Evolutionary conservation across 1,284 basidiomycete species (phyloP).

Genomic region (Tilletia caries): DNA sequence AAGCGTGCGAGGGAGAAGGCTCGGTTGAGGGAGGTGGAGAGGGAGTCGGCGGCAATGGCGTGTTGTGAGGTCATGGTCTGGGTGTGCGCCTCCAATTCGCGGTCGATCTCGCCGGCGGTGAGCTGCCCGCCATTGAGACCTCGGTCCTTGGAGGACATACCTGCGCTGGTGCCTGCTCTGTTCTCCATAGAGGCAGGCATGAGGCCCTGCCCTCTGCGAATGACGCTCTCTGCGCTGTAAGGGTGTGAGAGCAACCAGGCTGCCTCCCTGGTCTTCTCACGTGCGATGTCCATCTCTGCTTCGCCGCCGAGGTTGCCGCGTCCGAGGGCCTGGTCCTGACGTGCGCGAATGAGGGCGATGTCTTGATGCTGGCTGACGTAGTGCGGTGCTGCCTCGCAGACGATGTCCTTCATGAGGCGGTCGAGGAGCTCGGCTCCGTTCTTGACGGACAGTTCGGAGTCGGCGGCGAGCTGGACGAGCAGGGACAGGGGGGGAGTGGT

Average conservation of each 20-base stretch:
- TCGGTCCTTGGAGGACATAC: neutral
- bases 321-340: slow-evolving; percentile 58
- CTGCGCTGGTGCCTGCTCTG: neutral
- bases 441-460: slow-evolving; percentile 93
- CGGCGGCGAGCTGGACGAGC: slow-evolving; percentile 75
- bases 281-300: slow-evolving; percentile 46
- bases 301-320: slow-evolving; percentile 42
- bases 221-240: slow-evolving; percentile 7
- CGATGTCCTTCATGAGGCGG: slow-evolving; percentile 92
- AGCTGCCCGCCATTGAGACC: neutral
- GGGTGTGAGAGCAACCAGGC: slow-evolving; percentile 15
- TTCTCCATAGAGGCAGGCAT: neutral
- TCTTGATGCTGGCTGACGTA: slow-evolving; percentile 87
- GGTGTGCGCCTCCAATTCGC: slow-evolving; percentile 15
- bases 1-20: slow-evolving; percentile 90
- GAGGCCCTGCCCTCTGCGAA: neutral
- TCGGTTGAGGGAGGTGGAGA: slow-evolving; percentile 25
- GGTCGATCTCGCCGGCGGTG: slow-evolving; percentile 6
- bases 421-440: slow-evolving; percentile 98
- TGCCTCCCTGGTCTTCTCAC: slow-evolving; percentile 40
- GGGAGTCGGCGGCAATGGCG: slow-evolving; percentile 54
- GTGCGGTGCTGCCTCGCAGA: slow-evolving; percentile 90
- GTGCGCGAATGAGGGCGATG: slow-evolving; percentile 55
- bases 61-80: slow-evolving; percentile 16
- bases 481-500: neutral